phyloP scores from a whole-genome alignment of 1,139 yeast species.

The Yamadazyma blattariae region DNA sequence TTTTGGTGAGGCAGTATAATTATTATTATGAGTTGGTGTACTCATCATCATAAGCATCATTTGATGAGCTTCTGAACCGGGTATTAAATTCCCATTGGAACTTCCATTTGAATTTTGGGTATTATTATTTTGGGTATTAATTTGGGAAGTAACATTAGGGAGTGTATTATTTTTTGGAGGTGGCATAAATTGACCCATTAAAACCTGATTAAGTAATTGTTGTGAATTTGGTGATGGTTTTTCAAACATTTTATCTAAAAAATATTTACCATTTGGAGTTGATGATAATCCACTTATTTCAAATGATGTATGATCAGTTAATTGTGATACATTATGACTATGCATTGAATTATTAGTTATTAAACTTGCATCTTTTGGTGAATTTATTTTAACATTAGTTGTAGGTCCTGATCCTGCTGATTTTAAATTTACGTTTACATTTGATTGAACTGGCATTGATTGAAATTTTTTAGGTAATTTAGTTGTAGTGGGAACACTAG shows the following conservation, averaged over 20 bases:
- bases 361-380: no score
- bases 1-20: constrained; percentile 15
- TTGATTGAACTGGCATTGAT: no score
- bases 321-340: constrained; percentile 22
- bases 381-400: neutral
- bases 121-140: no score
- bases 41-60: constrained; percentile 42
- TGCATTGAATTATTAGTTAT: constrained; percentile 24
- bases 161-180: constrained; percentile 16
- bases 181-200: constrained; percentile 28
- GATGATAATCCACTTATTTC: constrained; percentile 28
- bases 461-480: no score
- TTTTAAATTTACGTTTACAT: neutral
- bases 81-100: neutral
- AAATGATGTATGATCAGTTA: constrained; percentile 19
- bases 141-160: no score
- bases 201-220: constrained; percentile 20
- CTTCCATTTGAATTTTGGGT: neutral
- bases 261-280: constrained; percentile 42
- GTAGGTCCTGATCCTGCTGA: constrained; percentile 6
- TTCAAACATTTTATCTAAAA: constrained; percentile 41
- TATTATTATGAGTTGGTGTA: constrained; percentile 46
- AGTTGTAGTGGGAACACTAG: neutral
- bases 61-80: neutral
- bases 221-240: constrained; percentile 36